Conservation (phyloP, 768 basidiomycete genomes). For the Suillus ampliporus region DNA sequence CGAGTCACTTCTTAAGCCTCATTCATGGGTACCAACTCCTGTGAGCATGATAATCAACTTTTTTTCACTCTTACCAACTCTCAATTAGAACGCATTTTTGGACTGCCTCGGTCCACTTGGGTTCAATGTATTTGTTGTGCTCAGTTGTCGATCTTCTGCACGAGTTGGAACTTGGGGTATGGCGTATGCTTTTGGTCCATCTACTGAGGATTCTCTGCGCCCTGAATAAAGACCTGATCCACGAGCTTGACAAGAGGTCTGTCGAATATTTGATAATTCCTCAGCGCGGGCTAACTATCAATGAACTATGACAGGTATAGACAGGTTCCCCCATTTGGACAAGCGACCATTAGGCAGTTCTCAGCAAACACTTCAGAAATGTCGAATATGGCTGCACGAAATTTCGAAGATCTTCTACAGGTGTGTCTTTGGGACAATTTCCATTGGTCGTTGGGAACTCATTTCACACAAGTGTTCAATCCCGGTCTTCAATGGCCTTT, state of each 20-base stretch:
- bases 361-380: background rate
- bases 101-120: constrained; percentile 7
- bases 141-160: background rate
- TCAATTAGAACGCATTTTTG: constrained; percentile 45
- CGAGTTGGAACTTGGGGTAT: background rate
- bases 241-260: constrained; percentile 35
- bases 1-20: constrained; percentile 46
- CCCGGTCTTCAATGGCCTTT: constrained; percentile 38
- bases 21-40: constrained; percentile 40
- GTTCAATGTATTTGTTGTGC: background rate
- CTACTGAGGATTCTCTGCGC: constrained; percentile 36
- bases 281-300: constrained; percentile 34
- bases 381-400: background rate
- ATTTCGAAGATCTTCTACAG: background rate
- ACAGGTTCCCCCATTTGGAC: constrained; percentile 35
- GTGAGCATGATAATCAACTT: constrained; percentile 38
- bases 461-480: constrained; percentile 31
- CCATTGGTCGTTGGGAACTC: constrained; percentile 29
- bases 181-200: constrained; percentile 29
- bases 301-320: background rate
- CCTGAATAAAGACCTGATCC: constrained; percentile 37
- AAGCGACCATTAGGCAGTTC: background rate
- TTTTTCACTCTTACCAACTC: constrained; percentile 40
- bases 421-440: constrained; percentile 19
- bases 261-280: constrained; percentile 32